These are phyloP conservation scores for Typha latifolia DNA, from an alignment of 176 grass and related monocot species.

Conservation along the genomic window DNA sequence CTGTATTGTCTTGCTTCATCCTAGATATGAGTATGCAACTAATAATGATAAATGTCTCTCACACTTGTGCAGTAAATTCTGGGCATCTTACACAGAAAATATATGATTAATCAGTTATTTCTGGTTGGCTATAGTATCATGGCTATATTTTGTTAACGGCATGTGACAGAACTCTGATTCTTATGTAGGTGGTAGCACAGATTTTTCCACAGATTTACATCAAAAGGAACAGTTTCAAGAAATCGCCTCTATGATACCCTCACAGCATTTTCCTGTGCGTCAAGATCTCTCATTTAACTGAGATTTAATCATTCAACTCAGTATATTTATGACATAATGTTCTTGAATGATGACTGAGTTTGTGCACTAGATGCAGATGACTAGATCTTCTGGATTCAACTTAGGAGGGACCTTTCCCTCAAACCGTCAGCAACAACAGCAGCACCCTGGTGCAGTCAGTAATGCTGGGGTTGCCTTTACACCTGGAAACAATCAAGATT, in stretches of 20 bases:
- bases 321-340: neutral
- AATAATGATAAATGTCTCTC: no score
- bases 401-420: slow-evolving; percentile 20
- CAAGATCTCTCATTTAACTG: neutral
- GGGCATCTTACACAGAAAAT: no score
- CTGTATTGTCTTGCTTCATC: no score
- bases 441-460: slow-evolving; percentile 14
- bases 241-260: slow-evolving; percentile 15
- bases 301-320: neutral
- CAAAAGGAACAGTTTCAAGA: slow-evolving; percentile 30
- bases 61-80: no score
- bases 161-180: neutral
- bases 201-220: slow-evolving; percentile 25
- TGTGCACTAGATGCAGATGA: slow-evolving; percentile 12
- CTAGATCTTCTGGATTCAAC: slow-evolving; percentile 25
- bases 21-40: no score
- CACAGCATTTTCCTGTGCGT: slow-evolving; percentile 17
- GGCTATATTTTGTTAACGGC: neutral
- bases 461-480: slow-evolving; percentile 15
- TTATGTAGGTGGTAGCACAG: slow-evolving; percentile 13
- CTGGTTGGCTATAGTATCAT: no score
- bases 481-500: slow-evolving; percentile 19
- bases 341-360: neutral
- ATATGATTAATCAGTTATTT: no score
- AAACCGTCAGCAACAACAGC: slow-evolving; percentile 26